A percentile compares a stretch with the other conserved stretches of the same genome.
Evolutionary conservation across 148 eudicot species (phyloP).

Genomic region (Mesembryanthemum crystallinum): DNA sequence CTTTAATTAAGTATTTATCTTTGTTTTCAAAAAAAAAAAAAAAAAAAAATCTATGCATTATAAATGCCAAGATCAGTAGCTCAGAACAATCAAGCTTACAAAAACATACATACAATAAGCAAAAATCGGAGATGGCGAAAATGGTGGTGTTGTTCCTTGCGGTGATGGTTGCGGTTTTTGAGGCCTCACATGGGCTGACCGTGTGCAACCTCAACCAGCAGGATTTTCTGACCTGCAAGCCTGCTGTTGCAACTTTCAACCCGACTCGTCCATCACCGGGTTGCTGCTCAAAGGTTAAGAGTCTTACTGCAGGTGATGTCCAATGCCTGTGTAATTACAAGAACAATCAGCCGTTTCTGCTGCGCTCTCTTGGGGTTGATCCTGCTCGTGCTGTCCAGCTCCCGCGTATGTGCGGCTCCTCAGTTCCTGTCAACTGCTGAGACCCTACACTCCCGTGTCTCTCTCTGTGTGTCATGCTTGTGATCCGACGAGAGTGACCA

Average conservation of each 20-base stretch:
- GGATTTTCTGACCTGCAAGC: conserved; percentile 39
- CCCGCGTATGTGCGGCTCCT: conserved; percentile 42
- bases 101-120: too few species aligned
- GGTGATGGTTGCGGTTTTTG: conserved; percentile 24
- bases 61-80: too few species aligned
- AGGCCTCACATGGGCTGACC: conserved; percentile 28
- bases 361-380: conserved; percentile 46
- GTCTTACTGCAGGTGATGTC: conserved; percentile 37
- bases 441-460: too few species aligned
- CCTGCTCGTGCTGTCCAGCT: conserved; percentile 52
- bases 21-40: too few species aligned
- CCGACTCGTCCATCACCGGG: conserved; percentile 35
- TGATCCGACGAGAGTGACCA: not conserved
- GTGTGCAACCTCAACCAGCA: conserved; percentile 41
- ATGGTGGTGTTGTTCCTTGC: conserved; percentile 20
- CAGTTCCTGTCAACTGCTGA: conserved; percentile 16
- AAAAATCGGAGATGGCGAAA: too few species aligned
- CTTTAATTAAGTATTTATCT: too few species aligned
- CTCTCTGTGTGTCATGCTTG: not conserved
- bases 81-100: too few species aligned
- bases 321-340: conserved; percentile 54
- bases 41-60: too few species aligned
- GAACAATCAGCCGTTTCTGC: conserved; percentile 23
- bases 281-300: conserved; percentile 40
- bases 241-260: conserved; percentile 31